Conservation (phyloP, 345 rosid genomes). For the Erodium maritimum region DNA sequence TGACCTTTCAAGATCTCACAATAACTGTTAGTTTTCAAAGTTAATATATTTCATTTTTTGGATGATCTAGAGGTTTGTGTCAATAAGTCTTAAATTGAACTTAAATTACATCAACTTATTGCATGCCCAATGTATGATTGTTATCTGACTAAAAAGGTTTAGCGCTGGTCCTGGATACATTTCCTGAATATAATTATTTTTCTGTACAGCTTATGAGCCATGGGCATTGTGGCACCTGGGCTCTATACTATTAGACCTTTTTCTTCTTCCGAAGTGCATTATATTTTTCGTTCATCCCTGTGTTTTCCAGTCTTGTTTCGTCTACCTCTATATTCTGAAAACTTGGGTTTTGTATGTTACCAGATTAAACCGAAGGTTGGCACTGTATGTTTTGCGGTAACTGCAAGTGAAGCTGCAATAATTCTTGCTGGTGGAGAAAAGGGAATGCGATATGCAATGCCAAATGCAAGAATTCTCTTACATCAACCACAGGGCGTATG, state of each 20-base stretch:
- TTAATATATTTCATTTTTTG: neutral
- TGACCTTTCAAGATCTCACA: neutral
- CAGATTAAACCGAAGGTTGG: conserved; percentile 95
- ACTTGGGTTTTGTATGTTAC: conserved; percentile 7
- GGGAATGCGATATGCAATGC: conserved; percentile 96
- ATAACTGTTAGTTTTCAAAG: no score
- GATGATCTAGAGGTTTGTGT: neutral
- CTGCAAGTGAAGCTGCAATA: conserved; percentile 91
- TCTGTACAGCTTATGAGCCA: neutral
- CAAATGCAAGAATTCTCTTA: conserved; percentile 85
- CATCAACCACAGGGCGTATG: conserved; percentile 92
- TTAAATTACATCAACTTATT: no score
- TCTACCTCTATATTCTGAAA: neutral
- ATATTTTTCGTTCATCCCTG: neutral
- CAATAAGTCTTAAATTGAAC: neutral
- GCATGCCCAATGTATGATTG: neutral
- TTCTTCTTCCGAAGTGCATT: neutral
- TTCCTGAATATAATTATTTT: neutral
- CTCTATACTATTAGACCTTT: no score
- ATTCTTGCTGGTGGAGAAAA: conserved; percentile 95
- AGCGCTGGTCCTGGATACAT: neutral
- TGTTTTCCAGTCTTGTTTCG: neutral
- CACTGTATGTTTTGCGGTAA: conserved; percentile 87
- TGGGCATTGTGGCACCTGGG: neutral
- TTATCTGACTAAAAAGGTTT: neutral